Base-by-base conservation (phyloP, 2,329 filamentous ascomycete species). In the Sarocladium kiliense region DNA sequence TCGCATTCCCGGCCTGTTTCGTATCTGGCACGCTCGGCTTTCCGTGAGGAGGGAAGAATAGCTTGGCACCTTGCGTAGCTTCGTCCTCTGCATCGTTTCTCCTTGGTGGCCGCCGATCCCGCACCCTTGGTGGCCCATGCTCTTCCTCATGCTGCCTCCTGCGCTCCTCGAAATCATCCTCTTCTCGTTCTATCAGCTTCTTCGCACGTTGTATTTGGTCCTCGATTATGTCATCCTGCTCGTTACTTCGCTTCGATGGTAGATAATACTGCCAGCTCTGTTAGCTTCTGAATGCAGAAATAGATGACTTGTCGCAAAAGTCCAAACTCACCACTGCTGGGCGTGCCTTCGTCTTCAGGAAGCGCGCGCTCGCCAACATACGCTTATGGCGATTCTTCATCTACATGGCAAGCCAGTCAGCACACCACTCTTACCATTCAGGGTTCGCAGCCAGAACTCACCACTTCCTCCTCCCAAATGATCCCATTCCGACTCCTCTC, bases 341-440 rank as follows among this genome's bases (percentile, higher is more conserved):
- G 62, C 86, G 77, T 37, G 85, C 74, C 61, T 75, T 84, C 3
- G 93, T 97, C 60, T 78, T 77, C 50, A 97, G 73, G 64, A 86
- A 93, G 55, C 82, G 80, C 27, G 93, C 91, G 71, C 78, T 80
- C 25, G 85, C 80, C 44, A 89, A 74, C 72, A 91, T 74, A 64
- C 88, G 90, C 53, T 78, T 73, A 69, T 97, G 92, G 55, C 84
- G 84, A 49, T 84, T 81, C 55, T 77, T 79, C 87, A 96, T 88
- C 88, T 93, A 19, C n/a, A 27, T n/a, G 2, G 18, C n/a, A 36
- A 9, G 26, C n/a, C 51, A 51, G 58, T 68, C 45, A 68, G 58
- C 23, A 12, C 16, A 25, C 23, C 16, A 5, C 18, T 18, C 11
- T 3, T 7, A 26, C 16, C 26, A 12, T 6, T 49, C 19, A 47